A percentile compares a stretch with the other conserved stretches of the same genome.
Evolutionary conservation across 805 yeast species (phyloP).

Genomic region (Candida vartiovaarae): DNA sequence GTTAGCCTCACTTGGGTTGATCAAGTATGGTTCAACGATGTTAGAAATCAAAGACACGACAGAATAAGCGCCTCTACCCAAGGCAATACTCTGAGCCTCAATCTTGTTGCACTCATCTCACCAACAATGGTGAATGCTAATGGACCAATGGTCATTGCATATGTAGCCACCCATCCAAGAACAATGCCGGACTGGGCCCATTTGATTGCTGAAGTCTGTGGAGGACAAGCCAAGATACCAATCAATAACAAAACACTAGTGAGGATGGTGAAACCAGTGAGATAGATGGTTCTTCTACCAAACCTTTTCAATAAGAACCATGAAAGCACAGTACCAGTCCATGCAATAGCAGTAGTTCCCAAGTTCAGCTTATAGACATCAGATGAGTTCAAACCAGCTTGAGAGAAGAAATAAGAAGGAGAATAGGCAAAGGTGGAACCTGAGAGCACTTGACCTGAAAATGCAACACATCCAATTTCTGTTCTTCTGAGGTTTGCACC

Average conservation of each 20-base stretch:
- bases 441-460: conserved; percentile 37
- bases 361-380: conserved; percentile 28
- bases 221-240: conserved; percentile 14
- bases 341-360: conserved; percentile 28
- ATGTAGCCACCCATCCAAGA: conserved; percentile 19
- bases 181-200: conserved; percentile 19
- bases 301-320: conserved; percentile 27
- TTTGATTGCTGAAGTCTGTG: conserved; percentile 10
- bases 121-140: conserved; percentile 30
- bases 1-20: conserved; percentile 40
- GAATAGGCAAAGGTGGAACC: conserved; percentile 44
- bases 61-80: conserved; percentile 26
- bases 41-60: conserved; percentile 28
- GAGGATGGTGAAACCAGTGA: conserved; percentile 24
- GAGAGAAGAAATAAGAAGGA: conserved; percentile 38
- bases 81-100: conserved; percentile 35
- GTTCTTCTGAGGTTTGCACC: conserved; percentile 40
- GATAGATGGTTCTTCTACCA: conserved; percentile 25
- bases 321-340: conserved; percentile 25
- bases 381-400: conserved; percentile 36
- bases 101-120: conserved; percentile 32
- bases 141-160: conserved; percentile 34
- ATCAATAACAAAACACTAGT: conserved; percentile 10
- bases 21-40: conserved; percentile 41
- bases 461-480: conserved; percentile 27